A percentile compares a stretch with the other conserved stretches of the same genome.
These are phyloP conservation scores for Sporothrix brasiliensis DNA, from an alignment of 2,329 filamentous ascomycete genomes.

Conservation along the genomic window DNA sequence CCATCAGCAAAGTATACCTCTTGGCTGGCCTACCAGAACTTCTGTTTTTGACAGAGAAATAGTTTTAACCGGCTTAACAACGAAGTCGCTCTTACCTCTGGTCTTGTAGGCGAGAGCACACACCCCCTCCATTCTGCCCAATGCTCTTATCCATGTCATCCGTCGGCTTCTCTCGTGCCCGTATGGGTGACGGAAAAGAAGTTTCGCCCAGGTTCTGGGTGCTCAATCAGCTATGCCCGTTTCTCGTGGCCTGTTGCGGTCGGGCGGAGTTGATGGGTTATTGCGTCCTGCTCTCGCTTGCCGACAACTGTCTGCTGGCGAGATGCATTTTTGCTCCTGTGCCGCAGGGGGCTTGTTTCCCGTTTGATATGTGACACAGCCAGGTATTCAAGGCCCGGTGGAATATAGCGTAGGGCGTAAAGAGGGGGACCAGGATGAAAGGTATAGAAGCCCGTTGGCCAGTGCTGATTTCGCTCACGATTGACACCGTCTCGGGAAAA, in stretches of 20 bases:
- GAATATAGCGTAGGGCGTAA: neutral
- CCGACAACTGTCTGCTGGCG: neutral
- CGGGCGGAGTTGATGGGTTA: neutral
- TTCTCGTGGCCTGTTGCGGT: neutral
- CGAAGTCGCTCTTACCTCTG: neutral
- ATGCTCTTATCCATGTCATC: neutral
- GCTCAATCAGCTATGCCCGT: neutral
- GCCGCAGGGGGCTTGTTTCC: neutral
- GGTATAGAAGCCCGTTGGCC: neutral
- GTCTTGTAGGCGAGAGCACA: neutral
- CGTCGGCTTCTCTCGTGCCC: constrained; percentile 18
- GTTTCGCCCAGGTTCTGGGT: constrained; percentile 22
- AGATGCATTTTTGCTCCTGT: neutral
- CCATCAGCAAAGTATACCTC: neutral
- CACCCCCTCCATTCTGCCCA: neutral
- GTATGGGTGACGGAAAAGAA: neutral
- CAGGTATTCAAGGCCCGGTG: neutral
- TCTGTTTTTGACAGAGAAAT: neutral
- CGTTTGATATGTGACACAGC: constrained; percentile 4
- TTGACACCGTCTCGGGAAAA: neutral
- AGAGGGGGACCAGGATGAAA: neutral
- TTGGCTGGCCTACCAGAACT: neutral
- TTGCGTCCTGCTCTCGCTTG: constrained; percentile 2
- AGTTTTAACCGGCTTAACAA: constrained; percentile 11
- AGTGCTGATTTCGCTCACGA: neutral